Evolutionary conservation across 1,284 basidiomycete species (phyloP).

Genomic region (Tetrapyrgos nigripes): DNA sequence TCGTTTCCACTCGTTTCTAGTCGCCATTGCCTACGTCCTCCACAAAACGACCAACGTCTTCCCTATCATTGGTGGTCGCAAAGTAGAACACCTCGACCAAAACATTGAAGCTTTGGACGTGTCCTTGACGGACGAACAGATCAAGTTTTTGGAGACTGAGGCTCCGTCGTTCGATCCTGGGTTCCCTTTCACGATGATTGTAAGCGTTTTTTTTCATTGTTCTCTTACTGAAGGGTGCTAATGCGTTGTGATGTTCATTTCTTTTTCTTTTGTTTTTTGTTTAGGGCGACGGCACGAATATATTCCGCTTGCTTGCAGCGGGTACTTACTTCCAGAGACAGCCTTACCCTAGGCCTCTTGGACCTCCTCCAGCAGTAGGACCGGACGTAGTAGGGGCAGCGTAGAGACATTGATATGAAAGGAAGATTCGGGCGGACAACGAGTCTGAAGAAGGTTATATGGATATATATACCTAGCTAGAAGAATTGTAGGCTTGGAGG

Average conservation of each 20-base stretch:
- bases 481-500: too few relatives aligned
- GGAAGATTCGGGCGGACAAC: too few relatives aligned
- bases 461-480: too few relatives aligned
- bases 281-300: conserved; percentile 10
- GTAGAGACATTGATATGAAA: too few relatives aligned
- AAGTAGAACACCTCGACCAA: conserved; percentile 8
- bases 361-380: too few relatives aligned
- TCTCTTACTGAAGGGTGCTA: too few relatives aligned
- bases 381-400: too few relatives aligned
- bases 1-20: conserved; percentile 18
- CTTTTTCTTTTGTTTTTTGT: too few relatives aligned
- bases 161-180: conserved; percentile 21
- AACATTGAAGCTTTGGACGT: conserved; percentile 12
- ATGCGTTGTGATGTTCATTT: too few relatives aligned
- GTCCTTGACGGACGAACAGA: too few relatives aligned
- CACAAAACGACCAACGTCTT: conserved; percentile 9
- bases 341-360: conserved; percentile 1
- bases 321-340: neutral
- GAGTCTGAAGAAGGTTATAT: too few relatives aligned
- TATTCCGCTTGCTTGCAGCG: neutral
- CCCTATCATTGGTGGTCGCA: conserved; percentile 13
- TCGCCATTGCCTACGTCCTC: conserved; percentile 35
- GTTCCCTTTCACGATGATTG: conserved; percentile 22
- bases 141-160: conserved; percentile 8
- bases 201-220: too few relatives aligned